Evolutionary conservation across 164 flowering plant species (phyloP).

Genomic region (Tetrastigma voinierianum): DNA sequence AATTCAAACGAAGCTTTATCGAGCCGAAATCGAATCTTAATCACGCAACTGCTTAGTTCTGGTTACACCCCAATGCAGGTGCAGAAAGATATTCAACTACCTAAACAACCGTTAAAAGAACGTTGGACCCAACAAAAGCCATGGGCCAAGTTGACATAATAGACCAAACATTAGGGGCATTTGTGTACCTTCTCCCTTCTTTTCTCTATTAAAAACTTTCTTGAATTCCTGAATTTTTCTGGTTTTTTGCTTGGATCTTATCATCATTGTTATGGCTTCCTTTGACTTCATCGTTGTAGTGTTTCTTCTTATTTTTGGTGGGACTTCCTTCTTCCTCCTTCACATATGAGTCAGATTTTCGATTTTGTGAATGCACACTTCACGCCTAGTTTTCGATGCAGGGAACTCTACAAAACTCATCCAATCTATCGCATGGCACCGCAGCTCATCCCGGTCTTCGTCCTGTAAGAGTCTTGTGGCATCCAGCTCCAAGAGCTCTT

Average conservation of each 20-base stretch:
- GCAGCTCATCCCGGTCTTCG: slow-evolving; percentile 63
- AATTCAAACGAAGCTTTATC: too few relatives aligned
- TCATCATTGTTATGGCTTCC: background rate
- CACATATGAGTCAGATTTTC: background rate
- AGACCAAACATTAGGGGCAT: too few relatives aligned
- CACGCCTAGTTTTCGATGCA: slow-evolving; percentile 30
- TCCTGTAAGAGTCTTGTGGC: slow-evolving; percentile 77
- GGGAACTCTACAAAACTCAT: slow-evolving; percentile 81
- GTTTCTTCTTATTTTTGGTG: background rate
- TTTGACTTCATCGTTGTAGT: background rate
- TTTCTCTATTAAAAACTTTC: background rate
- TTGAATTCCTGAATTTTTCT: background rate
- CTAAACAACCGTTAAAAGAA: too few relatives aligned
- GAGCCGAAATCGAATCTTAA: too few relatives aligned
- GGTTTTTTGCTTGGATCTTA: slow-evolving; percentile 3
- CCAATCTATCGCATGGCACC: slow-evolving; percentile 75
- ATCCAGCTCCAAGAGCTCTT: slow-evolving; percentile 62
- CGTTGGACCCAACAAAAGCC: too few relatives aligned
- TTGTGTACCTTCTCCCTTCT: too few relatives aligned
- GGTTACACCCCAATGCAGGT: too few relatives aligned
- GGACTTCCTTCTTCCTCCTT: background rate
- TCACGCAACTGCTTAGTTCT: too few relatives aligned
- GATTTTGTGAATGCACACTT: background rate
- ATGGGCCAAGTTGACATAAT: too few relatives aligned
- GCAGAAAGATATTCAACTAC: too few relatives aligned